Evolutionary conservation across 257 asterid species (phyloP), one percentile per base, ranked within the genome.

Genomic region (Nyctanthes arbortristis): DNA sequence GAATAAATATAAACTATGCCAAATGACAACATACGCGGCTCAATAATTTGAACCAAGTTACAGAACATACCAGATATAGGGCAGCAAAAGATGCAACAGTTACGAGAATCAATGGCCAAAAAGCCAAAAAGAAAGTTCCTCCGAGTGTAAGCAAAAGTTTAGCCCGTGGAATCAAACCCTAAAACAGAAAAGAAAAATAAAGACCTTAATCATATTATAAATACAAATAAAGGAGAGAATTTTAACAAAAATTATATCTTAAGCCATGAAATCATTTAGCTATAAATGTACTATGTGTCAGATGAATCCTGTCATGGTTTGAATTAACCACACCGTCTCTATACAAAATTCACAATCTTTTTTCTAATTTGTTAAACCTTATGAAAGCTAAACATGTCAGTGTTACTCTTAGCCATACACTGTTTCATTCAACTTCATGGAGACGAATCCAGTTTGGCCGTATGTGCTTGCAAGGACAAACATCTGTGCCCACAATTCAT

Each of bases 161-260:
- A 59, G 85, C 99, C 59, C 99, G 92, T 2, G 99, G 99, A 79
- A 93, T 79, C 84, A 93, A 72, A 73, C 99, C 99, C 97, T 90
- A 79, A 58, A 75, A 65, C 28, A 63, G 7, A 67, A 22, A 65
- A 4, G 28, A 49, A 37, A 60, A 61, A 66, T 24, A 36, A 32
- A 59, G n/a, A 40, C 45, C 32, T 29, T 37, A 3, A 58, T 55
- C 24, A 64, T 10, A 66, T 32, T 30, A 47, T 12, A 45, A 49
- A 63, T 35, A 24, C 30, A 68, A 60, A 28, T 32, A 64, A 37
- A 43, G 32, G 25, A 16, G 36, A 49, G 12, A 49, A 20, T 20
- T 22, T 35, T 20, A 5, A 49, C 57, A 49, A 4, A 49, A 16
- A 49, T 14, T 49, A n/a, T 49, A 49, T 49, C 57, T 2, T 12